Conservation (phyloP, 129 eudicot species). For the Daucus carota region DNA sequence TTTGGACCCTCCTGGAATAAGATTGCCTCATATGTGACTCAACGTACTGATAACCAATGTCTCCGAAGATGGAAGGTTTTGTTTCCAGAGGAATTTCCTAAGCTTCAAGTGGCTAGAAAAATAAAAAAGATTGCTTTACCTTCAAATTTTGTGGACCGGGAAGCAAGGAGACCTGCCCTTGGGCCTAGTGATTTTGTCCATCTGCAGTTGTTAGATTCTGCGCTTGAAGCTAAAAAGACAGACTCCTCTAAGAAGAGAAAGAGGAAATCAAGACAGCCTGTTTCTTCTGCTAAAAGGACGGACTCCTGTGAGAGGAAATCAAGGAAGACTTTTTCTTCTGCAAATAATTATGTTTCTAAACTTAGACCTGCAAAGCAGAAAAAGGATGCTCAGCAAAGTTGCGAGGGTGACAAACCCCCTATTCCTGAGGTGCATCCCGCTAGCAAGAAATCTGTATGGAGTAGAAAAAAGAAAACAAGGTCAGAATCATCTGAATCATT, state of each 20-base stretch:
- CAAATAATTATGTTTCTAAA: too few species aligned
- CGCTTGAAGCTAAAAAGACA: constrained; percentile 23
- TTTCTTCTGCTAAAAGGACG: constrained; percentile 12
- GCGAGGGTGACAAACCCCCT: constrained; percentile 19
- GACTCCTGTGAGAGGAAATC: constrained; percentile 21
- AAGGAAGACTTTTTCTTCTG: constrained; percentile 17
- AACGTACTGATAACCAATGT: constrained; percentile 86
- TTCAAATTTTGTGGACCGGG: constrained; percentile 88
- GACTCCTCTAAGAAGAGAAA: constrained; percentile 18
- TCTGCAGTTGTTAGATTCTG: constrained; percentile 14
- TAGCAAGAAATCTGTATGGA: constrained; percentile 21
- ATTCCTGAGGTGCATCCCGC: constrained; percentile 10
- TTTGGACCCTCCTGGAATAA: constrained; percentile 69
- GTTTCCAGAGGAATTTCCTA: constrained; percentile 57
- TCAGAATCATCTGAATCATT: not conserved
- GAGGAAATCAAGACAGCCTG: constrained; percentile 28
- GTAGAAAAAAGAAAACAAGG: constrained; percentile 3
- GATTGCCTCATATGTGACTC: constrained; percentile 67
- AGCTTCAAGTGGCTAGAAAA: constrained; percentile 48
- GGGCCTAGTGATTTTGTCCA: constrained; percentile 55
- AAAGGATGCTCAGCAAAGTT: constrained; percentile 15
- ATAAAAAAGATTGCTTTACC: constrained; percentile 41
- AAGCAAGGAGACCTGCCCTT: constrained; percentile 59
- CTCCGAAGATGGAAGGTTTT: constrained; percentile 68
- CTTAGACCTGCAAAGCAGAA: constrained; percentile 14